These are phyloP conservation scores for Tricholoma sp. DNA, from an alignment of 768 basidiomycete genomes.

Conservation along the genomic window DNA sequence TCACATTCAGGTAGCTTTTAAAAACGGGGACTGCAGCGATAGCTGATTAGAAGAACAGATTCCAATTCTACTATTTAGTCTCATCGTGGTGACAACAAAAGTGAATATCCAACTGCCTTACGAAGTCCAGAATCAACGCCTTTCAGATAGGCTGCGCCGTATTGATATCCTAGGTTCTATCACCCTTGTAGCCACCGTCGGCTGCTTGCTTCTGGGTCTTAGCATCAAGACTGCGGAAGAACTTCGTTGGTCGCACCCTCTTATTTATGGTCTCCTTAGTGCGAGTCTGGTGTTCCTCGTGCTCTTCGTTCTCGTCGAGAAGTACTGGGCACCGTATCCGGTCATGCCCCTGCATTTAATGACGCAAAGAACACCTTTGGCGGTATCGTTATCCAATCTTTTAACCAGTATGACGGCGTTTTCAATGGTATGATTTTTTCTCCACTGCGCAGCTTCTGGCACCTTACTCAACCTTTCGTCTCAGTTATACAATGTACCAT, in stretches of 20 bases:
- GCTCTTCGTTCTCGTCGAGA: conserved; percentile 76
- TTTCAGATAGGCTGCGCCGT: conserved; percentile 62
- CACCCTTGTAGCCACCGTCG: conserved; percentile 69
- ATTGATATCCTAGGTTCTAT: conserved; percentile 84
- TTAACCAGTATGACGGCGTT: conserved; percentile 74
- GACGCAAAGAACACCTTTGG: conserved; percentile 72
- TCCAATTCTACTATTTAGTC: conserved; percentile 70
- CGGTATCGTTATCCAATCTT: conserved; percentile 77
- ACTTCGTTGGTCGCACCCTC: conserved; percentile 67
- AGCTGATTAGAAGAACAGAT: conserved; percentile 38
- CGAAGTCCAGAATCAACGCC: conserved; percentile 52
- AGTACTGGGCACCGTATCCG: conserved; percentile 72
- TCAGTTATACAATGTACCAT: conserved; percentile 80
- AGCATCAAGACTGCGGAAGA: conserved; percentile 77
- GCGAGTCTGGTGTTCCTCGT: conserved; percentile 48
- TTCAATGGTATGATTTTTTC: conserved; percentile 54
- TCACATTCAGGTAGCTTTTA: conserved; percentile 64
- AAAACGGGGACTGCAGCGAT: not conserved
- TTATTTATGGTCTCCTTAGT: conserved; percentile 62
- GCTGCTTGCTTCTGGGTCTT: conserved; percentile 70
- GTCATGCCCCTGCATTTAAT: conserved; percentile 87
- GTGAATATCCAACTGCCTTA: conserved; percentile 75
- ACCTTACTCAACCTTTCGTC: conserved; percentile 2
- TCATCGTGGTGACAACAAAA: conserved; percentile 66
- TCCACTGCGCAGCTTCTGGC: conserved; percentile 15